Evolutionary conservation across 2,329 filamentous ascomycete genomes (phyloP).

Genomic region (Neoscytalidium dimidiatum): DNA sequence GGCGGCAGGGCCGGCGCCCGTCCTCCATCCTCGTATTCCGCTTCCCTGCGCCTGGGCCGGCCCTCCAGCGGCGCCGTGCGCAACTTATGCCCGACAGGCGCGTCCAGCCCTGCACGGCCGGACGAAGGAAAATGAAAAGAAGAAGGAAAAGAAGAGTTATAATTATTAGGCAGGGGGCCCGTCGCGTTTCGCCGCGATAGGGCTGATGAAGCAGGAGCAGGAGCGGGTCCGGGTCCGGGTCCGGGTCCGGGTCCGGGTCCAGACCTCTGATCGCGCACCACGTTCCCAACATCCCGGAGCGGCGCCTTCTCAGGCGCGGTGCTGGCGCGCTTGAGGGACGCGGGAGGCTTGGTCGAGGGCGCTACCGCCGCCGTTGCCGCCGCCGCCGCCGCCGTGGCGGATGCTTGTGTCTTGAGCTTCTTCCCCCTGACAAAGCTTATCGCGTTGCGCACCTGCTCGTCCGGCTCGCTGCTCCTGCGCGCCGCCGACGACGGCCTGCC

Average conservation of each 20-base stretch:
- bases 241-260: no score
- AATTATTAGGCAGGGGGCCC: not conserved
- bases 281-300: not conserved
- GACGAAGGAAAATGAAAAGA: no score
- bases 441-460: slow-evolving; percentile 8
- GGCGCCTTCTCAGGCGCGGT: not conserved
- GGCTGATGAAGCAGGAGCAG: not conserved
- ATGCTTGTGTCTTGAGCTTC: slow-evolving; percentile 17
- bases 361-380: not conserved
- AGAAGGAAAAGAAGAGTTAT: no score
- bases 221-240: no score
- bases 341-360: not conserved
- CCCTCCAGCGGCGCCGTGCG: slow-evolving; percentile 7
- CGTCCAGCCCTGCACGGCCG: no score
- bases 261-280: not conserved
- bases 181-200: not conserved
- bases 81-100: not conserved
- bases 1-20: not conserved
- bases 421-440: not conserved
- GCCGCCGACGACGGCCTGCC: slow-evolving; percentile 30
- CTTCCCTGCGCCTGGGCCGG: slow-evolving; percentile 3
- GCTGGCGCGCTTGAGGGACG: not conserved
- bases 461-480: slow-evolving; percentile 19
- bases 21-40: not conserved
- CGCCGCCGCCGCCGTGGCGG: not conserved